Percentiles rank a stretch among this genome's conserved stretches.
Conservation (phyloP, 2,329 filamentous ascomycete genomes). For the Phialophora tarda region DNA sequence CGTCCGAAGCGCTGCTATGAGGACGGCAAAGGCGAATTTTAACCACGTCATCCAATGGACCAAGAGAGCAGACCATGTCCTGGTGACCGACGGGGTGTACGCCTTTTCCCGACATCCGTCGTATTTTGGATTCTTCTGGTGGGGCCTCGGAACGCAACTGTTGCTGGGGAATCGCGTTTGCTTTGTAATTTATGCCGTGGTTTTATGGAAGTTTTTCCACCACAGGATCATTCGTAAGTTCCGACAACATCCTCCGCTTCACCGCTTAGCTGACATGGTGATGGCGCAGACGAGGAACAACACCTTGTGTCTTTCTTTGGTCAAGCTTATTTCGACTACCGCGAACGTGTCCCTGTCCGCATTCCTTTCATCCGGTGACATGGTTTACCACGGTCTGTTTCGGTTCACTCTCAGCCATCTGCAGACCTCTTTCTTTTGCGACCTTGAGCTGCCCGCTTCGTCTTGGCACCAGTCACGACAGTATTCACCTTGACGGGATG, state of each 20-base stretch:
- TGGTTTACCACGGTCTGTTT: neutral
- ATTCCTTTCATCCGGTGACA: slow-evolving; percentile 74
- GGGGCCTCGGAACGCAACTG: slow-evolving; percentile 92
- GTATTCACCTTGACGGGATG: slow-evolving; percentile 32
- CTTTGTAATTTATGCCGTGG: slow-evolving; percentile 71
- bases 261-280: slow-evolving; percentile 23
- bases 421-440: slow-evolving; percentile 23
- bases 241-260: neutral
- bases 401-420: slow-evolving; percentile 10
- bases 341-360: slow-evolving; percentile 70
- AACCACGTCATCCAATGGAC: slow-evolving; percentile 77
- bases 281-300: slow-evolving; percentile 70
- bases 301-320: slow-evolving; percentile 82
- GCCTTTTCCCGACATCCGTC: slow-evolving; percentile 77
- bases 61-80: slow-evolving; percentile 71
- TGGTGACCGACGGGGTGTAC: slow-evolving; percentile 88
- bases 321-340: slow-evolving; percentile 77
- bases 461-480: slow-evolving; percentile 10
- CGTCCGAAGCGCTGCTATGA: slow-evolving; percentile 83
- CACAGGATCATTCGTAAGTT: slow-evolving; percentile 68
- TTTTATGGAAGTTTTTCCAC: slow-evolving; percentile 86
- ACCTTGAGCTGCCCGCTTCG: slow-evolving; percentile 4
- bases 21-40: slow-evolving; percentile 86
- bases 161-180: slow-evolving; percentile 84
- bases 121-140: slow-evolving; percentile 99